Evolutionary conservation across 352 stramenopile species (phyloP).

Genomic region (Pseudoperonospora humuli): DNA sequence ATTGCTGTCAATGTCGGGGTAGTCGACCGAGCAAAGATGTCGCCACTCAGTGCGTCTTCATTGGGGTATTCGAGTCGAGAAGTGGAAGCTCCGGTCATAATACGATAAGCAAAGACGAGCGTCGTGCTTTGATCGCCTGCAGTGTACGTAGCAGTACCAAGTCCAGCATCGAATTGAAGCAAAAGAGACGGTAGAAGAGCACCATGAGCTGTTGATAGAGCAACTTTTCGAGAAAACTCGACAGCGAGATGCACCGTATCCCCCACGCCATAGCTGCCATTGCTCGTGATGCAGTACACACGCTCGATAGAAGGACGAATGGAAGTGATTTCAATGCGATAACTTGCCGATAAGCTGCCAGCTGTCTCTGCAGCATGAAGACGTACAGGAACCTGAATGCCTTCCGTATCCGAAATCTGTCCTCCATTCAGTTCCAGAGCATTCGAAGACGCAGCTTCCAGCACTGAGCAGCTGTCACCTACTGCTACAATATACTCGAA

Average conservation of each 20-base stretch:
- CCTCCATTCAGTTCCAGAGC: constrained; percentile 47
- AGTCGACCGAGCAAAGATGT: constrained; percentile 38
- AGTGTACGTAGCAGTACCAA: constrained; percentile 24
- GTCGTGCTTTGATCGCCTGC: constrained; percentile 32
- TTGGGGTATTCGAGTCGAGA: constrained; percentile 31
- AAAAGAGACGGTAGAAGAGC: constrained; percentile 21
- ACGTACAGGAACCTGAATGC: constrained; percentile 39
- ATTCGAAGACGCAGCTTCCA: constrained; percentile 42
- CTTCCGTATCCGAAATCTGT: constrained; percentile 36
- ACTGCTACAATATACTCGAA: constrained; percentile 52
- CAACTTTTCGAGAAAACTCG: constrained; percentile 36
- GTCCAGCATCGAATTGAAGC: constrained; percentile 28
- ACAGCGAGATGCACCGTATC: constrained; percentile 43
- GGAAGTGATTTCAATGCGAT: constrained; percentile 40
- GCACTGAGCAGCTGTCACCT: constrained; percentile 33
- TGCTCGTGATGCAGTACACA: constrained; percentile 28
- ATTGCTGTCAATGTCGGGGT: constrained; percentile 27
- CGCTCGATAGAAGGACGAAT: constrained; percentile 26
- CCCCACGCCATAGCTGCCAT: constrained; percentile 36
- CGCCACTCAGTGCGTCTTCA: constrained; percentile 28
- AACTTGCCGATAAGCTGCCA: constrained; percentile 40
- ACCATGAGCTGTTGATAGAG: constrained; percentile 6
- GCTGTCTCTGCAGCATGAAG: constrained; percentile 22
- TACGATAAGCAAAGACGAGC: constrained; percentile 36
- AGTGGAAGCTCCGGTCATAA: constrained; percentile 27